These are phyloP conservation scores for Umbelopsis sp. DNA, from an alignment of 371 early-diverging fungal species.

Conservation along the genomic window DNA sequence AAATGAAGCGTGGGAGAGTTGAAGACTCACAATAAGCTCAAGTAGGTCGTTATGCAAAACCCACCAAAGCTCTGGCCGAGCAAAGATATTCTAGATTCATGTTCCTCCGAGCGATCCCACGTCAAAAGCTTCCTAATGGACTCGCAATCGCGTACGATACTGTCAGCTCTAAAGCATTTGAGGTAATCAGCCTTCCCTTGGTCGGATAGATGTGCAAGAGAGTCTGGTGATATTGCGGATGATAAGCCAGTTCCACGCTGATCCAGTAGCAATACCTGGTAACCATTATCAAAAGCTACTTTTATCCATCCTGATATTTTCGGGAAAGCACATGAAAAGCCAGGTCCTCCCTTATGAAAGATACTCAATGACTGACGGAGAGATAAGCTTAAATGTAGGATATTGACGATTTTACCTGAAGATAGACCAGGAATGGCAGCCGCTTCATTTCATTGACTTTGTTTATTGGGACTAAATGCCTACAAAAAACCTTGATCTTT, in stretches of 20 bases:
- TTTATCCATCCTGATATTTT: constrained; percentile 66
- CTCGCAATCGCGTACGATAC: constrained; percentile 74
- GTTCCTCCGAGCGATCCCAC: constrained; percentile 27
- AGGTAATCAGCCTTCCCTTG: constrained; percentile 66
- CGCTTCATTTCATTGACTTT: constrained; percentile 48
- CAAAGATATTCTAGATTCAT: constrained; percentile 43
- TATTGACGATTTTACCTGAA: constrained; percentile 46
- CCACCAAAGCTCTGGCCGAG: constrained; percentile 80
- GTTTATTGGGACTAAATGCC: constrained; percentile 61
- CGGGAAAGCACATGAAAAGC: constrained; percentile 59
- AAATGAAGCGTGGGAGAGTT: background rate
- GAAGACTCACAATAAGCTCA: constrained; percentile 67
- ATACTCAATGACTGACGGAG: background rate
- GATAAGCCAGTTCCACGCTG: constrained; percentile 79
- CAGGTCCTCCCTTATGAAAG: constrained; percentile 58
- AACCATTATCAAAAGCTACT: constrained; percentile 62
- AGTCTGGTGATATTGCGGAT: constrained; percentile 60
- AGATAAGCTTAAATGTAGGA: background rate
- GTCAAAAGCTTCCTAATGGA: constrained; percentile 62
- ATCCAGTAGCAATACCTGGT: constrained; percentile 72
- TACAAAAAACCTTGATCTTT: constrained; percentile 56
- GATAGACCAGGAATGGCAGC: constrained; percentile 61
- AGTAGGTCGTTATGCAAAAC: constrained; percentile 72
- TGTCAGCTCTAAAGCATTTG: constrained; percentile 74
- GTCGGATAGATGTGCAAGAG: constrained; percentile 44